Base-by-base conservation (phyloP, 208 protist genomes). In the Phytomonas francai region DNA sequence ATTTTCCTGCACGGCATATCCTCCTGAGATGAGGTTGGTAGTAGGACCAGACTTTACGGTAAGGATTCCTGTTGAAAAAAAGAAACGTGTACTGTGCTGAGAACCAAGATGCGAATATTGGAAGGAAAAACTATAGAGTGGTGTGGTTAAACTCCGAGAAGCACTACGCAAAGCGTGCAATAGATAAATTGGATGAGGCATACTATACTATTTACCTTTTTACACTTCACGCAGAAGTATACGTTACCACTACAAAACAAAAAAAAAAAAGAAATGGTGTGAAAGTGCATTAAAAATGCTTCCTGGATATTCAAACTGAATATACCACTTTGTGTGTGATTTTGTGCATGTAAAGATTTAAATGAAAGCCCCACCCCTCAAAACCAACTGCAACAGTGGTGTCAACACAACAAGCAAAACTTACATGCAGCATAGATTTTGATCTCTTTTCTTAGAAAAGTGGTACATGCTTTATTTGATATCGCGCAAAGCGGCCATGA, bases 401-500 rank as follows among this genome's bases (percentile, higher is more conserved):
- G 45, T 54, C 25, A 54, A 54, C 2, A 12, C 31, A 25, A 61
- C 31, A 16, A 27, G 14, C 25, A 59, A 33, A 27, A 62, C 34
- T 9, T 69, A 31, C 39, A 19, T 29, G 1, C 25, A 45, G 31
- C 59, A 2, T 69, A 45, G 28, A 29, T 63, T 69, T 69, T 59
- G 25, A 25, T 22, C 32, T 33, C 29, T 12, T 29, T 59, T 14
- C 8, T 32, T 63, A 59, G 32, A 56, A 56, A 29, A 49, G 57
- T 25, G 25, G 19, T 25, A 54, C 45, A 54, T 54, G 45, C 19
- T 54, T 54, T 59, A 27, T 33, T 83, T 79, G 56, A 90, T 74
- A 1, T 76, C 68, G 39, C 79, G 73, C 16, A 90, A 66, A 5
- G 81, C 85, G 16, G 79, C 73, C 64, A 85, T 79, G 61, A 90